phyloP scores from a whole-genome alignment of 495 filamentous ascomycete genomes.

The Neurospora terricola region DNA sequence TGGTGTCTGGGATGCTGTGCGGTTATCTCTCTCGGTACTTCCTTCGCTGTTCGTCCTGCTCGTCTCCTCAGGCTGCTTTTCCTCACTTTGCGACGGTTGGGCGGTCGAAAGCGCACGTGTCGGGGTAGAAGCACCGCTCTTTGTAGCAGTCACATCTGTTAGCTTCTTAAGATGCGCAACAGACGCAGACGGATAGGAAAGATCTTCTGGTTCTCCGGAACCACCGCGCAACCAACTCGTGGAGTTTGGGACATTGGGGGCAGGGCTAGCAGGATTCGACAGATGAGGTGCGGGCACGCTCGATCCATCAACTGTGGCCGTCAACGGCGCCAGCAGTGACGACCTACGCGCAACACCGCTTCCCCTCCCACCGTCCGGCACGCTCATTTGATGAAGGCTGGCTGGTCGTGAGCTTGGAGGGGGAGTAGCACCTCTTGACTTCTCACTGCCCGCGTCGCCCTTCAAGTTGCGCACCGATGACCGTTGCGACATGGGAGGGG shows the following conservation, averaged over 20 bases:
- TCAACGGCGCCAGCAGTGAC: conserved; percentile 49
- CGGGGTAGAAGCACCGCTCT: conserved; percentile 85
- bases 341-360: conserved; percentile 31
- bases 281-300: conserved; percentile 62
- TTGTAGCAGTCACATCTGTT: conserved; percentile 67
- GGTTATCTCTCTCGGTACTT: conserved; percentile 23
- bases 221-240: conserved; percentile 37
- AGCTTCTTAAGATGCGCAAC: conserved; percentile 71
- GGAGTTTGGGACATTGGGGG: conserved; percentile 47
- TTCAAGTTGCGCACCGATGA: conserved; percentile 43
- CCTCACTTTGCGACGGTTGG: conserved; percentile 27
- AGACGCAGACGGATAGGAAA: conserved; percentile 47
- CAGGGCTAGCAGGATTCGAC: conserved; percentile 57
- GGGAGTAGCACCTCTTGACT: conserved; percentile 19
- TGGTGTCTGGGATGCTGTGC: conserved; percentile 31
- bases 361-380: conserved; percentile 30
- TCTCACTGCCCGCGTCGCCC: conserved; percentile 34
- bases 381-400: conserved; percentile 30
- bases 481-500: conserved; percentile 46
- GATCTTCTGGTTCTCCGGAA: conserved; percentile 38
- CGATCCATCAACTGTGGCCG: conserved; percentile 54
- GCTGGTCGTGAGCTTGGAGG: conserved; percentile 12
- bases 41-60: conserved; percentile 23
- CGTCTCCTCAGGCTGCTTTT: conserved; percentile 26
- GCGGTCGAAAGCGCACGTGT: conserved; percentile 67